Base-by-base conservation (phyloP, 2,329 filamentous ascomycete species). In the Tricladium varicosporioides region DNA sequence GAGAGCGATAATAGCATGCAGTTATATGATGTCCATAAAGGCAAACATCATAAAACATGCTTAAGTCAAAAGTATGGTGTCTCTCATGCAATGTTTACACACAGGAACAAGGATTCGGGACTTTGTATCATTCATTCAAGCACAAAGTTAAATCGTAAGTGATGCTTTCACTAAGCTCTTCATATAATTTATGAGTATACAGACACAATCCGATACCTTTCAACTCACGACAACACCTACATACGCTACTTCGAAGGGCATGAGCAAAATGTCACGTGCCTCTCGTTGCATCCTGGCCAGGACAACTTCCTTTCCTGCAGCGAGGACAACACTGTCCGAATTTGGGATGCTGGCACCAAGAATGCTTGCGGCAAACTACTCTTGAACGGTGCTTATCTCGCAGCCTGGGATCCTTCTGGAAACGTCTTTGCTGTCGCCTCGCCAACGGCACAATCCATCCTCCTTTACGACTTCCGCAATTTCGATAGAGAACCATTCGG, bases 1-100 rank as follows among this genome's bases (percentile, higher is more conserved):
- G 90, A 92, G 64, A 92, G 91, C 76, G 94, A 99, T 73, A 92
- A 97, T 72, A 95, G 91, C 2, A 89, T 99, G 61, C 92, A 97
- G 70, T 87, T 99, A 32, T 99, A 95, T 77, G 96, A 94, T 68
- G 88, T 96, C 61, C 90, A 89, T 68, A 92, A 96, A 63, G 94
- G 94, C 4, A 89, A 89, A 59, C 87, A 92, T 65, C 89, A 91
- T 48, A 97, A 97, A 76, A 88, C 87, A 58, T 81, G 97, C 48
- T 86, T 95, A 51, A 95, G 90, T 75, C 96, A 97, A 71, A 99
- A 99, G 72, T 99, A 99, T 68, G 94, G 94, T 58, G 92, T 91
- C 15, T 94, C 96, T 71, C 82, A 97, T 55, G 94, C 94, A 40
- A 89, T 91, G 66, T 99, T 97, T 40, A 54, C 56, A 33, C 56